phyloP scores from a whole-genome alignment of 2,329 filamentous ascomycete species.

The Alternaria sp. region DNA sequence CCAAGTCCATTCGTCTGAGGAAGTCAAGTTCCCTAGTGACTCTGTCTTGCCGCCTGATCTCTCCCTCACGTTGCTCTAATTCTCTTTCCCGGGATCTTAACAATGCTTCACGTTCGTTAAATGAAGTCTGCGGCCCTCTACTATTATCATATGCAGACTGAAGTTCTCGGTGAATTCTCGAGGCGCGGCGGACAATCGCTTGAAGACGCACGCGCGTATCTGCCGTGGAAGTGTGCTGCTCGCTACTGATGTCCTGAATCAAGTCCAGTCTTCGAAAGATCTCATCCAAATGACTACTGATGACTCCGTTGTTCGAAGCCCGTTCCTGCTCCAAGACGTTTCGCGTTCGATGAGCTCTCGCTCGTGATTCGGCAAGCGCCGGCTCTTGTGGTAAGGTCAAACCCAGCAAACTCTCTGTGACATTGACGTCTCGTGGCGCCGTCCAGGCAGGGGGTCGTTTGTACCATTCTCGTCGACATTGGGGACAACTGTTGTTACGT shows the following conservation, averaged over 20 bases:
- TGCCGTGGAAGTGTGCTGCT: neutral
- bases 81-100: neutral
- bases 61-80: neutral
- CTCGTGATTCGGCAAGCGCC: neutral
- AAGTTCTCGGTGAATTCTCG: neutral
- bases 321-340: neutral
- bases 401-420: neutral
- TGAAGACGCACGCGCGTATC: constrained; percentile 1
- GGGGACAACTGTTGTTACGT: constrained; percentile 10
- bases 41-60: neutral
- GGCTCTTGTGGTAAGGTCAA: neutral
- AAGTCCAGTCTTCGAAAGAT: neutral
- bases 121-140: neutral
- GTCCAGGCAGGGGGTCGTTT: neutral
- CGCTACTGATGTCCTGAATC: neutral
- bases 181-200: neutral
- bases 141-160: neutral
- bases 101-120: neutral
- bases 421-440: constrained; percentile 3
- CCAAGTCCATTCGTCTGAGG: neutral
- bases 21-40: neutral
- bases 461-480: constrained; percentile 17
- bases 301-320: neutral
- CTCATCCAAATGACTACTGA: neutral
- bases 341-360: neutral